Percentiles rank a stretch among this genome's conserved stretches.
Conservation (phyloP, 306 rosid genomes). For the Trifolium dubium region DNA sequence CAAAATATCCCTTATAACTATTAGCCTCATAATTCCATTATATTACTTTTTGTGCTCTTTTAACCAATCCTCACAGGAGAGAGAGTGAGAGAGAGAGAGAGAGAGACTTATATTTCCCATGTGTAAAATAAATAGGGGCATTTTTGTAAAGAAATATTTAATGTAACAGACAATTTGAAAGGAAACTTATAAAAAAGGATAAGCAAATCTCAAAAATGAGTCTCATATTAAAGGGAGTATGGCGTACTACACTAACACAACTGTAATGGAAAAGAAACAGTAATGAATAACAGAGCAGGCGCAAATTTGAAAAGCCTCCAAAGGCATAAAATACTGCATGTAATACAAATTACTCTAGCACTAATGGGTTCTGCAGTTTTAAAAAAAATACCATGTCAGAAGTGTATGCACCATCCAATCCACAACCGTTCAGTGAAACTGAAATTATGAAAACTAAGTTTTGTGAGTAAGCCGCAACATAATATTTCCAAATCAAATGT, state of each 20-base stretch:
- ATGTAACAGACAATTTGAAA: conserved; percentile 1
- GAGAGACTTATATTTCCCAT: background rate
- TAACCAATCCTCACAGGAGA: conserved; percentile 5
- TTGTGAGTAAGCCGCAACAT: conserved; percentile 40
- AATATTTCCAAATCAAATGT: conserved; percentile 31
- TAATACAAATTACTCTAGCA: conserved; percentile 22
- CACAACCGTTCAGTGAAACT: conserved; percentile 56
- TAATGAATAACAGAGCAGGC: conserved; percentile 6
- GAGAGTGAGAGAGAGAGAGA: no score
- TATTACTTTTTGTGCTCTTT: background rate
- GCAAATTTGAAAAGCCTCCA: conserved; percentile 16
- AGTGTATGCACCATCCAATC: conserved; percentile 47
- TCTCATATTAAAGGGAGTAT: background rate
- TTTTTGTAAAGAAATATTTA: background rate
- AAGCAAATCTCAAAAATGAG: conserved; percentile 3
- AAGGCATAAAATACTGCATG: conserved; percentile 27
- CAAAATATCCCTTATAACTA: background rate
- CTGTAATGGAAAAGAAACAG: conserved; percentile 17
- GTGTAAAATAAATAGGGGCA: background rate
- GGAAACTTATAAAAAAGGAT: background rate
- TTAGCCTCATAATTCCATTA: background rate
- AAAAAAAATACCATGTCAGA: conserved; percentile 59
- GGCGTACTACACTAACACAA: conserved; percentile 8
- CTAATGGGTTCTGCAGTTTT: background rate
- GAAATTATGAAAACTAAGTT: conserved; percentile 48